phyloP scores from a whole-genome alignment of 345 rosid species.

The Microthlaspi erraticum region DNA sequence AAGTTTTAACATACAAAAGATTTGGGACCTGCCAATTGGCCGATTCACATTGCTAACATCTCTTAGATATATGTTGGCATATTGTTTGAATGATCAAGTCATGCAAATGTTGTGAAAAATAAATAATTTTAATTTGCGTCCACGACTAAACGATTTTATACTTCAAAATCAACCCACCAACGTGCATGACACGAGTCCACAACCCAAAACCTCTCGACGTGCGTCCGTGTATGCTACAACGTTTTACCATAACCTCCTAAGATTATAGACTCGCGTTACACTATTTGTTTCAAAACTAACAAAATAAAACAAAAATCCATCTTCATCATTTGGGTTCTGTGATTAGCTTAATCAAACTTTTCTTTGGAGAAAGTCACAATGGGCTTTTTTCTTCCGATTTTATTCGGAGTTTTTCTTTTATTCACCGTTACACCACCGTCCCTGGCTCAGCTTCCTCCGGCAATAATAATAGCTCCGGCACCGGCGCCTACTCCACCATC shows the following conservation, averaged over 20 bases:
- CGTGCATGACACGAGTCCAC: slow-evolving; percentile 40
- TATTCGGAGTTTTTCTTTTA: slow-evolving; percentile 35
- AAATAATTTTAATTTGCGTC: slow-evolving; percentile 24
- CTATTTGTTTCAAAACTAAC: not conserved
- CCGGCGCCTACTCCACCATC: slow-evolving; percentile 51
- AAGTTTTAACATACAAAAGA: too few species aligned
- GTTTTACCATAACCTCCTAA: slow-evolving; percentile 24
- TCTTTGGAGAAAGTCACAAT: slow-evolving; percentile 3
- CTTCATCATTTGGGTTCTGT: not conserved
- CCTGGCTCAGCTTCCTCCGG: slow-evolving; percentile 49
- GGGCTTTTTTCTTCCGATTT: slow-evolving; percentile 22
- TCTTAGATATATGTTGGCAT: slow-evolving; percentile 9
- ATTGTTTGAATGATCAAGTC: slow-evolving; percentile 34
- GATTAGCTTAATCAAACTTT: not conserved
- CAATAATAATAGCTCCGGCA: slow-evolving; percentile 12
- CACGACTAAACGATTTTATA: slow-evolving; percentile 35
- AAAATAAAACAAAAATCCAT: not conserved
- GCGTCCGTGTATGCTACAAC: slow-evolving; percentile 41
- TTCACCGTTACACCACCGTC: slow-evolving; percentile 43
- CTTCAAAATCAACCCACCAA: slow-evolving; percentile 31
- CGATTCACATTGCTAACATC: too few species aligned
- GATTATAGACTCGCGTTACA: slow-evolving; percentile 27
- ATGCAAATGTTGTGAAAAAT: slow-evolving; percentile 30
- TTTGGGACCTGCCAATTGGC: too few species aligned
- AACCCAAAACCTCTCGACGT: slow-evolving; percentile 37